Base-by-base conservation (phyloP, 2,329 filamentous ascomycete genomes). In the Hypomyces rosellus region DNA sequence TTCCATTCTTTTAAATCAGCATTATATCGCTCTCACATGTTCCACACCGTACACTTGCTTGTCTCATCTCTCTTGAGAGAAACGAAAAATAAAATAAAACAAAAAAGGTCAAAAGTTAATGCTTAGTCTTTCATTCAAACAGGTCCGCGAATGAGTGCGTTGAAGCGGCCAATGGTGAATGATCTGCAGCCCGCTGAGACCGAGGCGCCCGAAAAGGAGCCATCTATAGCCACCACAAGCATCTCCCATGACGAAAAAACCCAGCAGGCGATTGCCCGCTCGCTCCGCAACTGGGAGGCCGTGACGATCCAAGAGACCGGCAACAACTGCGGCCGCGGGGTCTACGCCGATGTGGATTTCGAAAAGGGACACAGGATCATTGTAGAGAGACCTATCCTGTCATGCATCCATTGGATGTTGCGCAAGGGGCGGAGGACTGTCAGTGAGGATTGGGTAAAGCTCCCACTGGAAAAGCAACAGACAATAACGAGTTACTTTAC, bases 341-440 rank as follows among this genome's bases (percentile, higher is more conserved):
- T 65, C 6, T 61, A 59, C 46, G 56, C 59, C 4, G 36, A 1
- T 0, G 44, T 5, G 1, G n/a, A 57, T 5, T 38, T 63, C 9
- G 20, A 20, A 3, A n/a, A 9, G 4, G 16, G 44, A 16, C 22
- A 49, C 14, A 46, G 1, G 2, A 57, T 66, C 25, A 57, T 63
- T 11, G 1, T 16, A 12, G 55, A 65, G 37, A 14, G 3, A 4
- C 58, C 60, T 14, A 18, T 46, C 7, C 25, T 66, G 13, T 49
- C 42, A 6, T 60, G 59, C 39, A 3, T 47, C 2, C 38, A 51
- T 25, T 54, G 53, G 49, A 40, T 22, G n/a, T 20, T 54, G 33
- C 47, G 20, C 12, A 41, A 47, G 5, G 51, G 54, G 12, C 43
- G 11, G 7, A 42, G 9, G 15, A 46, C 45, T 11, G 40, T 57